These are phyloP conservation scores for Penstemon newberryi DNA, from an alignment of 257 asterid genomes.

Conservation along the genomic window DNA sequence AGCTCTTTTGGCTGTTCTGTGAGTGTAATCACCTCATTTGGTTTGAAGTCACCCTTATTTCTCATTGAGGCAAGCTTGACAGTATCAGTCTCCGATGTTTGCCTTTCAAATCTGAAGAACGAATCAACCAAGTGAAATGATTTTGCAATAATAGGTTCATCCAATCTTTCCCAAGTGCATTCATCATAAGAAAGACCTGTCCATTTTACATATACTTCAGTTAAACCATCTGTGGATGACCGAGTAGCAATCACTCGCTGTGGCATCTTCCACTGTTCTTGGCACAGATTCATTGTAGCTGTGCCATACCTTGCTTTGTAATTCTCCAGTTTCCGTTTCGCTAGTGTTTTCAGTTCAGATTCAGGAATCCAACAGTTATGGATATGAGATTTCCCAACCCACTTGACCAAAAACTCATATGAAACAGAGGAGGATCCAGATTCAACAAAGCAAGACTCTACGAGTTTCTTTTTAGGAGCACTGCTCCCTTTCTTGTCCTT, in stretches of 20 bases:
- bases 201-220: slow-evolving; percentile 86
- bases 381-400: slow-evolving; percentile 93
- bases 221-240: slow-evolving; percentile 58
- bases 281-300: slow-evolving; percentile 66
- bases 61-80: slow-evolving; percentile 40
- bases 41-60: slow-evolving; percentile 41
- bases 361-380: slow-evolving; percentile 91
- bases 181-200: slow-evolving; percentile 86
- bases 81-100: slow-evolving; percentile 56
- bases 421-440: slow-evolving; percentile 41
- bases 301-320: slow-evolving; percentile 88
- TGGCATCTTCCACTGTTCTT: slow-evolving; percentile 90
- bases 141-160: slow-evolving; percentile 66
- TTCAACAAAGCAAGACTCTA: slow-evolving; percentile 38
- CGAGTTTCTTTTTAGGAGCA: slow-evolving; percentile 39
- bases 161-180: slow-evolving; percentile 95
- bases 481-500: slow-evolving; percentile 29
- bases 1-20: slow-evolving; percentile 92
- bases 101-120: slow-evolving; percentile 70
- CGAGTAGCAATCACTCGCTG: slow-evolving; percentile 81
- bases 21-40: slow-evolving; percentile 61
- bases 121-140: slow-evolving; percentile 64
- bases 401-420: slow-evolving; percentile 85
- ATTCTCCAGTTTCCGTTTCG: slow-evolving; percentile 87
- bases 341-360: slow-evolving; percentile 72